phyloP scores from a whole-genome alignment of 2,329 filamentous ascomycete genomes.

The Exserohilum turcica region DNA sequence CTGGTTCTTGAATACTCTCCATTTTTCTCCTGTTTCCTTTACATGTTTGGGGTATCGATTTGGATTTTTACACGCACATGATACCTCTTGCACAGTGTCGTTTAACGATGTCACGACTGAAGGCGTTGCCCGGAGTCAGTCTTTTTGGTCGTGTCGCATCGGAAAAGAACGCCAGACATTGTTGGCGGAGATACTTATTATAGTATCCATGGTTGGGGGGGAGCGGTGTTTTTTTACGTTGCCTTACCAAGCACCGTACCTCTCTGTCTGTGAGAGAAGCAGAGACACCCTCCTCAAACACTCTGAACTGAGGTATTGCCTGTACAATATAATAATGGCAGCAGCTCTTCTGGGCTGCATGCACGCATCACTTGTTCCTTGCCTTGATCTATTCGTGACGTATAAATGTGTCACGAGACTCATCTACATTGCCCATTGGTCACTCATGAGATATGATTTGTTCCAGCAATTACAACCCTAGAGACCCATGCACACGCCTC shows the following conservation, averaged over 20 bases:
- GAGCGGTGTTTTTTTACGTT: conserved; percentile 19
- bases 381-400: too few species aligned
- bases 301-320: conserved; percentile 10
- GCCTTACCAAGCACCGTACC: conserved; percentile 12
- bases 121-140: conserved; percentile 14
- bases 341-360: conserved; percentile 3
- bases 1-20: background rate
- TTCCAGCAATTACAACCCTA: background rate
- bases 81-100: conserved; percentile 15
- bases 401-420: too few species aligned
- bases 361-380: background rate
- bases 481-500: background rate
- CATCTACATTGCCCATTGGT: too few species aligned
- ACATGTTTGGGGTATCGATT: conserved; percentile 1
- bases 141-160: conserved; percentile 4
- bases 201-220: conserved; percentile 6
- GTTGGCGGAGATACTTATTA: background rate
- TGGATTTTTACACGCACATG: conserved; percentile 16
- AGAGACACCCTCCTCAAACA: too few species aligned
- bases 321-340: conserved; percentile 27
- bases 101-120: conserved; percentile 18
- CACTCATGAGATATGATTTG: background rate
- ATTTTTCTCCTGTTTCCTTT: background rate
- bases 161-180: conserved; percentile 7
- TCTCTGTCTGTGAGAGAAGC: conserved; percentile 9